phyloP scores from a whole-genome alignment of 1,284 basidiomycete genomes.

The Ceraceosorus guamensis region DNA sequence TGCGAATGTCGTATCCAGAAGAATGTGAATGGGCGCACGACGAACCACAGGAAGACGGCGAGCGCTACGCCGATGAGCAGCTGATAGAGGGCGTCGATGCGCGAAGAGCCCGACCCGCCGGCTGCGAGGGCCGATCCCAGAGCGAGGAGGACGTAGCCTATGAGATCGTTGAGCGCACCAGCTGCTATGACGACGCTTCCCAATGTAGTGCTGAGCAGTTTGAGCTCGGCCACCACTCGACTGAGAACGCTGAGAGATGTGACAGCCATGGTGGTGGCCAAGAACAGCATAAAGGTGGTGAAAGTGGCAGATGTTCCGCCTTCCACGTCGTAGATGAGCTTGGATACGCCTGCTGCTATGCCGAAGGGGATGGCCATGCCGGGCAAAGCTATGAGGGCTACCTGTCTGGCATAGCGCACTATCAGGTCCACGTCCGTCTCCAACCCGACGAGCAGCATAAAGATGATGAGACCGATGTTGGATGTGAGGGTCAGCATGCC shows the following conservation, averaged over 20 bases:
- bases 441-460: constrained; percentile 31
- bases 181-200: constrained; percentile 29
- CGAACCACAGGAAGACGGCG: constrained; percentile 22
- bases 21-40: constrained; percentile 20
- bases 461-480: constrained; percentile 24
- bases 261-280: constrained; percentile 36
- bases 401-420: constrained; percentile 25
- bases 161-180: constrained; percentile 31
- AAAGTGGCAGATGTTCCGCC: constrained; percentile 26
- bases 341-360: constrained; percentile 29
- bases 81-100: constrained; percentile 26
- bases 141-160: constrained; percentile 31
- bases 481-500: constrained; percentile 26
- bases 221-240: constrained; percentile 30
- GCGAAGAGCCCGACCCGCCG: constrained; percentile 20
- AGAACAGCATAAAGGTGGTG: constrained; percentile 35
- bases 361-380: constrained; percentile 35
- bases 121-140: constrained; percentile 21
- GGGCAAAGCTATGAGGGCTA: constrained; percentile 26
- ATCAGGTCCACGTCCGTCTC: constrained; percentile 37
- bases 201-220: constrained; percentile 26
- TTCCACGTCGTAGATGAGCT: constrained; percentile 21
- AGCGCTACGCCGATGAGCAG: constrained; percentile 24
- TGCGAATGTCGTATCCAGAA: constrained; percentile 17
- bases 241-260: constrained; percentile 27